These are phyloP conservation scores for Colletotrichum magnum DNA, from an alignment of 2,329 filamentous ascomycete genomes.

Conservation along the genomic window DNA sequence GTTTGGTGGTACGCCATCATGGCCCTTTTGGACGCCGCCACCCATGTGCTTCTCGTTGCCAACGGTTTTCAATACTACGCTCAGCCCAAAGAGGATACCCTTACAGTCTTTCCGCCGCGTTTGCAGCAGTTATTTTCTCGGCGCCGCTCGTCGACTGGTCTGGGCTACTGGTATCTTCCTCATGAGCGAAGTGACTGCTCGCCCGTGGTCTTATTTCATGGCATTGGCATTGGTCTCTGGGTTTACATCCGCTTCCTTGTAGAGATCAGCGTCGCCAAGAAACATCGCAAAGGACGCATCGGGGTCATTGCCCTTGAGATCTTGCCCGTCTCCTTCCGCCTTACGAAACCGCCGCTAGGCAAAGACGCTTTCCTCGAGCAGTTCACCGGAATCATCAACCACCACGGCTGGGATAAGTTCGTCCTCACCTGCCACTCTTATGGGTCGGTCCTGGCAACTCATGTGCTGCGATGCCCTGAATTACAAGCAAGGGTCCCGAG, in stretches of 20 bases:
- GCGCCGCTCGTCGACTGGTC: conserved; percentile 70
- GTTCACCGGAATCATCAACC: conserved; percentile 68
- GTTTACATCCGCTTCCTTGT: conserved; percentile 72
- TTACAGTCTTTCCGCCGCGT: conserved; percentile 23
- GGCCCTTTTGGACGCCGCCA: conserved; percentile 67
- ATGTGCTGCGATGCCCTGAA: conserved; percentile 67
- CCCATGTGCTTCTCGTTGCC: conserved; percentile 60
- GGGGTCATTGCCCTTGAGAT: conserved; percentile 77
- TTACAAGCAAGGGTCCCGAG: conserved; percentile 66
- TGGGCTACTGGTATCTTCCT: conserved; percentile 77
- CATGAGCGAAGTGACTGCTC: conserved; percentile 69
- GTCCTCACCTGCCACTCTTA: conserved; percentile 73
- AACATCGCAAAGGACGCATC: conserved; percentile 56
- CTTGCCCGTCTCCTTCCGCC: conserved; percentile 75
- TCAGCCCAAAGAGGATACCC: conserved; percentile 48
- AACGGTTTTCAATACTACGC: conserved; percentile 67
- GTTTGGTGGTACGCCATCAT: conserved; percentile 74
- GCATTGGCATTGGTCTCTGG: conserved; percentile 78
- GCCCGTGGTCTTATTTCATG: conserved; percentile 78
- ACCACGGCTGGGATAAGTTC: conserved; percentile 71
- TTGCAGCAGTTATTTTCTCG: conserved; percentile 47
- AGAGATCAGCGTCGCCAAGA: conserved; percentile 58
- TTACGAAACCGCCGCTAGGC: conserved; percentile 67
- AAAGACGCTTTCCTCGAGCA: conserved; percentile 69
- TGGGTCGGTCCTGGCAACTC: conserved; percentile 73